A percentile compares a stretch with the other conserved stretches of the same genome.
Evolutionary conservation across 2,329 filamentous ascomycete genomes (phyloP).

Genomic region (Monilinia polystroma): DNA sequence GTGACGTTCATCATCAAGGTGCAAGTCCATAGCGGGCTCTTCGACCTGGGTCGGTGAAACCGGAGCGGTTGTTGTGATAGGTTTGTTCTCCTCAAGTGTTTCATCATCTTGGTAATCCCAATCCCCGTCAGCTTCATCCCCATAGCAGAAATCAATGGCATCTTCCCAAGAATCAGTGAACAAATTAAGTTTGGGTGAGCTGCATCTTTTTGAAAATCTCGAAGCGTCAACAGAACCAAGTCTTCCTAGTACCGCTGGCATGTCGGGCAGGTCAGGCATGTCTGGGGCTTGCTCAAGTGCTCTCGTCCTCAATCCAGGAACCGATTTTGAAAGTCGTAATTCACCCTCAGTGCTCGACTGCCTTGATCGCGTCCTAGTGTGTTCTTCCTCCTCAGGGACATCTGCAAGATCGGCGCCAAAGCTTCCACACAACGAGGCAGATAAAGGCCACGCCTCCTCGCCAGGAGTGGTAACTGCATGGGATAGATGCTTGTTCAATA

Average conservation of each 20-base stretch:
- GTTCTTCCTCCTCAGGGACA: constrained; percentile 61
- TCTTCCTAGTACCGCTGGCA: constrained; percentile 15
- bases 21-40: constrained; percentile 25
- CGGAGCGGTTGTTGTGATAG: constrained; percentile 35
- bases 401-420: constrained; percentile 49
- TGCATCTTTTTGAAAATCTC: constrained; percentile 1
- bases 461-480: constrained; percentile 48
- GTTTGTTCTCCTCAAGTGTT: constrained; percentile 50
- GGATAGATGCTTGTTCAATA: constrained; percentile 33
- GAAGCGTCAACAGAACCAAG: constrained; percentile 7
- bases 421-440: constrained; percentile 29
- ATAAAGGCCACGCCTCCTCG: constrained; percentile 49
- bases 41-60: constrained; percentile 26
- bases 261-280: constrained; percentile 19
- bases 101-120: constrained; percentile 67
- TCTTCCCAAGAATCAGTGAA: constrained; percentile 59
- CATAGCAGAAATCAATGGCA: constrained; percentile 69
- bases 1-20: constrained; percentile 34
- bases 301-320: constrained; percentile 42
- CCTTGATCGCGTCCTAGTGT: constrained; percentile 31
- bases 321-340: constrained; percentile 36
- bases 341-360: constrained; percentile 34
- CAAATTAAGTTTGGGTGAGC: not conserved
- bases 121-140: constrained; percentile 65
- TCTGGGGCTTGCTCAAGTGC: constrained; percentile 23